These are phyloP conservation scores for Teunomyces atbi DNA, from an alignment of 805 yeast genomes.

Conservation along the genomic window DNA sequence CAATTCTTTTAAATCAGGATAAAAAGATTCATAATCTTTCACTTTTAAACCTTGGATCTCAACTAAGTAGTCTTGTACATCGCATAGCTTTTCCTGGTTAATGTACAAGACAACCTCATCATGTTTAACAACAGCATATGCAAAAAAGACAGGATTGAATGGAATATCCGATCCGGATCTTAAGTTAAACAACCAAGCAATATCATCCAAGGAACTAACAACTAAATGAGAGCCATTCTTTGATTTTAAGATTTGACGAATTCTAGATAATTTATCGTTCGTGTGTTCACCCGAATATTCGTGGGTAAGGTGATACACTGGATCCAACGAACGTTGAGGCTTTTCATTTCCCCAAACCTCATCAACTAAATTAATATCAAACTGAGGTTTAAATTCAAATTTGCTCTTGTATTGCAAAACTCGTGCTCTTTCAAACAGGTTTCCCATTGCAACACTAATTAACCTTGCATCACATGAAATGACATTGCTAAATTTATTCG, in stretches of 20 bases:
- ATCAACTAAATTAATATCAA: slow-evolving; percentile 34
- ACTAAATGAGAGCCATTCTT: slow-evolving; percentile 39
- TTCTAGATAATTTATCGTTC: slow-evolving; percentile 26
- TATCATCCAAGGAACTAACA: slow-evolving; percentile 77
- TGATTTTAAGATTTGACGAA: slow-evolving; percentile 30
- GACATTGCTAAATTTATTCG: slow-evolving; percentile 46
- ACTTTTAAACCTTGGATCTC: slow-evolving; percentile 34
- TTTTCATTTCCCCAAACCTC: slow-evolving; percentile 36
- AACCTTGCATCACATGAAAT: slow-evolving; percentile 85
- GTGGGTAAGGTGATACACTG: slow-evolving; percentile 28
- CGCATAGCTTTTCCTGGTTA: slow-evolving; percentile 43
- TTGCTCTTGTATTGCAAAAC: slow-evolving; percentile 16
- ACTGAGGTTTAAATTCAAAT: slow-evolving; percentile 30
- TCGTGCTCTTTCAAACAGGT: slow-evolving; percentile 31
- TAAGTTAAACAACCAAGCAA: slow-evolving; percentile 86
- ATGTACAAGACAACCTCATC: slow-evolving; percentile 51
- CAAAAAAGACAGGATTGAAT: slow-evolving; percentile 83
- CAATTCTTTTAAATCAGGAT: slow-evolving; percentile 47
- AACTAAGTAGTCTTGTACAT: slow-evolving; percentile 23
- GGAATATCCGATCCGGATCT: slow-evolving; percentile 76
- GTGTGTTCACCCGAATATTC: slow-evolving; percentile 36
- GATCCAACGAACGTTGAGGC: slow-evolving; percentile 33
- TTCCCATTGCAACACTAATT: slow-evolving; percentile 51
- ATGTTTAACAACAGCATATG: slow-evolving; percentile 47
- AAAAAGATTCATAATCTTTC: slow-evolving; percentile 55